A percentile compares a stretch with the other conserved stretches of the same genome.
phyloP scores from a whole-genome alignment of 768 basidiomycete genomes.

The Mycena belliarum region DNA sequence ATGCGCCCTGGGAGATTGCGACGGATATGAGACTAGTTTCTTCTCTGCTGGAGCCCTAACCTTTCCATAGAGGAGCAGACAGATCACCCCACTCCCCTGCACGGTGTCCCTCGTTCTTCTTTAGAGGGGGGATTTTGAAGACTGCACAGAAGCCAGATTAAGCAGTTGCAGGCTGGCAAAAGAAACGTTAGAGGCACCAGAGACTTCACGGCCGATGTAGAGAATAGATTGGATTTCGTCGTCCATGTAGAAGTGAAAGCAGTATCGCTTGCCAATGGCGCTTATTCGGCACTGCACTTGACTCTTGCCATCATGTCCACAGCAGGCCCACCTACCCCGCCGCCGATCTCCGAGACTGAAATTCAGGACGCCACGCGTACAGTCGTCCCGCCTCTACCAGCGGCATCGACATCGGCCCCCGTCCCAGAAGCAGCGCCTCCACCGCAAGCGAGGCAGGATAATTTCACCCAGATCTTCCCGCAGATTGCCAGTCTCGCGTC shows the following conservation, averaged over 20 bases:
- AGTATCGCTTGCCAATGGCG: background rate
- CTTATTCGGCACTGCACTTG: constrained; percentile 32
- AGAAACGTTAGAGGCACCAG: constrained; percentile 51
- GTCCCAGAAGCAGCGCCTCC: constrained; percentile 14
- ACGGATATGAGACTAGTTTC: background rate
- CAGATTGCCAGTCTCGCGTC: constrained; percentile 45
- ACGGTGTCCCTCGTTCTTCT: constrained; percentile 84
- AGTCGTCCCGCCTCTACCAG: constrained; percentile 15
- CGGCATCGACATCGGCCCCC: constrained; percentile 18
- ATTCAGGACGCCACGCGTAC: constrained; percentile 52
- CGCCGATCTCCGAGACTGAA: constrained; percentile 57
- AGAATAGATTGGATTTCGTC: constrained; percentile 90
- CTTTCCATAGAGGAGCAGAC: constrained; percentile 85
- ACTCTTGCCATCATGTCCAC: constrained; percentile 45
- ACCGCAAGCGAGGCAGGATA: constrained; percentile 30
- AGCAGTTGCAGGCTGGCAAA: constrained; percentile 9
- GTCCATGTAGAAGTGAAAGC: constrained; percentile 29
- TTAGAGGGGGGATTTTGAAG: constrained; percentile 88
- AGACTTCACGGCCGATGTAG: constrained; percentile 88
- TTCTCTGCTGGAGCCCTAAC: constrained; percentile 27
- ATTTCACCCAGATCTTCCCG: constrained; percentile 48
- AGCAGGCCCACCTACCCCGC: constrained; percentile 63
- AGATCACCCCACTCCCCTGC: constrained; percentile 94
- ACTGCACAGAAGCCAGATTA: constrained; percentile 50
- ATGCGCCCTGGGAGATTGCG: constrained; percentile 43